Evolutionary conservation across 2,329 filamentous ascomycete genomes (phyloP), one percentile per base, ranked within the genome.

Genomic region (Acrocalymma vagum): DNA sequence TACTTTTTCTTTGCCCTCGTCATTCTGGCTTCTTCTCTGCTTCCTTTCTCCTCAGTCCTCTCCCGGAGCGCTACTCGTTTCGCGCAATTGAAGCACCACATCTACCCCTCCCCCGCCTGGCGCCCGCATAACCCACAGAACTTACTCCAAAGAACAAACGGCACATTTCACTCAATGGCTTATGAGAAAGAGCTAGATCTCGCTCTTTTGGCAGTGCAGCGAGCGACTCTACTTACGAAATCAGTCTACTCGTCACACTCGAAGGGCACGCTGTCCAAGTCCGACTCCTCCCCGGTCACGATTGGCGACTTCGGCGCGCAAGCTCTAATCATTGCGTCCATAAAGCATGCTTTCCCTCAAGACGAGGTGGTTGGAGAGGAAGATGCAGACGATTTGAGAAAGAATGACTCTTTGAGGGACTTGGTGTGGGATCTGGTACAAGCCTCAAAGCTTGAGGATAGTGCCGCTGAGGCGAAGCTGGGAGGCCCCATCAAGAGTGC

Each of bases 231-330:
- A 52, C 80, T 91, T 42, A 91, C 88, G 35, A 87, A 89, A 71
- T 82, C 82, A 48, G 88, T 91, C 65, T 89, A 88, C 77, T 79
- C 91, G 74, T 88, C 93, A 60, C 94, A 93, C 73, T 87, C 90
- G 60, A 97, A 97, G 76, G 93, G 93, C 58, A 96, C 94, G 29
- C 80, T 96, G 35, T 88, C 87, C 69, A 99, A 99, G 77, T 87
- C 90, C 72, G 94, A 99, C 79, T 90, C 90, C 68, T 96, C 92
- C 8, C 94, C 94, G 53, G 94, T 99, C 61, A 99, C 94, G 13
- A 94, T 97, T 60, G 94, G 93, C 69, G 94, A 99, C 76, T 97
- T 96, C 71, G 94, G 94, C 64, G 95, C 94, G 24, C 94, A 99
- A 77, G 92, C 94, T 21, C 83, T 99, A 54, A 96, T 99, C 72